Evolutionary conservation across 2,329 filamentous ascomycete genomes (phyloP).

Genomic region (Salinomyces thailandicus): DNA sequence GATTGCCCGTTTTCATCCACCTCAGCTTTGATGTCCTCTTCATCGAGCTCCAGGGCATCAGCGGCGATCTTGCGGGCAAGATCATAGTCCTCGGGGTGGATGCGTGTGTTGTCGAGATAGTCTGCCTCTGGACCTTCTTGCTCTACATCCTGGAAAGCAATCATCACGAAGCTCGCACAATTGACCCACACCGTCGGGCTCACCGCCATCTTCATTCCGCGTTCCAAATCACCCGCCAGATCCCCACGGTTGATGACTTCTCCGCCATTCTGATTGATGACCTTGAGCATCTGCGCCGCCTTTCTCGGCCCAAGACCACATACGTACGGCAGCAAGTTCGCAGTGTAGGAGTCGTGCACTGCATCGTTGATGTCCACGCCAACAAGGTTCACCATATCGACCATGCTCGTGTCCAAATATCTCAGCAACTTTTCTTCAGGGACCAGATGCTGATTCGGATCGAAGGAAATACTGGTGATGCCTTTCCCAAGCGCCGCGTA

Average conservation of each 20-base stretch:
- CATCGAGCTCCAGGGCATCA: slow-evolving; percentile 89
- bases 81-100: slow-evolving; percentile 97
- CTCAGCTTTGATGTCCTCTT: slow-evolving; percentile 95
- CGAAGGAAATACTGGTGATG: slow-evolving; percentile 75
- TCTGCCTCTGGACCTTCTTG: slow-evolving; percentile 58
- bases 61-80: slow-evolving; percentile 97
- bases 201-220: slow-evolving; percentile 52
- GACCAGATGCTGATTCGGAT: slow-evolving; percentile 79
- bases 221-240: slow-evolving; percentile 74
- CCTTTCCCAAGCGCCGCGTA: slow-evolving; percentile 89
- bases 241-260: slow-evolving; percentile 75
- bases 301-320: slow-evolving; percentile 88
- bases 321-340: slow-evolving; percentile 81
- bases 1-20: slow-evolving; percentile 80
- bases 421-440: slow-evolving; percentile 78
- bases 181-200: slow-evolving; percentile 91
- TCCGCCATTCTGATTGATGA: slow-evolving; percentile 84
- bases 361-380: slow-evolving; percentile 94
- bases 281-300: slow-evolving; percentile 72
- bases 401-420: slow-evolving; percentile 88
- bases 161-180: slow-evolving; percentile 87
- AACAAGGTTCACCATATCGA: slow-evolving; percentile 95
- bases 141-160: slow-evolving; percentile 72
- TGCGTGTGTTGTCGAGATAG: slow-evolving; percentile 90
- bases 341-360: slow-evolving; percentile 67